A percentile compares a stretch with the other conserved stretches of the same genome.
phyloP scores from a whole-genome alignment of 1,139 yeast species.

The Hyphopichia buzzinii region DNA sequence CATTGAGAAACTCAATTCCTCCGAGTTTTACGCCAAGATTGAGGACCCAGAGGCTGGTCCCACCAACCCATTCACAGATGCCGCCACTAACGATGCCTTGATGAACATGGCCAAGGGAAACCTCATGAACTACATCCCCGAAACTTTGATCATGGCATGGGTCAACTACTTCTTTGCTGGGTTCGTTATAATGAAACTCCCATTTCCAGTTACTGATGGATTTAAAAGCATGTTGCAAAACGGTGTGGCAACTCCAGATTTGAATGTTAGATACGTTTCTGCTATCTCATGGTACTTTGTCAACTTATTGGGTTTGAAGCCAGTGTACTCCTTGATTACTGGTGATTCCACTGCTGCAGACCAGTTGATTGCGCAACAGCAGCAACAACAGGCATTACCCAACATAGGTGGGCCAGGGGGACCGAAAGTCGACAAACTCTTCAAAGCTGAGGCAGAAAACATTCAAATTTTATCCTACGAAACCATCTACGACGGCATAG shows the following conservation, averaged over 20 bases:
- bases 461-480: constrained; percentile 62
- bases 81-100: constrained; percentile 70
- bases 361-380: constrained; percentile 51
- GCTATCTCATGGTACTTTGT: constrained; percentile 98
- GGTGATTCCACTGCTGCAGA: constrained; percentile 50
- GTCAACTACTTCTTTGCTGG: constrained; percentile 93
- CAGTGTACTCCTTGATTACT: constrained; percentile 72
- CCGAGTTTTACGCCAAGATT: constrained; percentile 49
- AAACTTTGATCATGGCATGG: constrained; percentile 95
- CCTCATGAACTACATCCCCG: constrained; percentile 82
- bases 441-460: constrained; percentile 73
- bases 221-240: constrained; percentile 91
- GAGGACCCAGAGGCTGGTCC: constrained; percentile 43
- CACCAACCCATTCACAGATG: constrained; percentile 66
- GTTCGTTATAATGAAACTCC: constrained; percentile 65
- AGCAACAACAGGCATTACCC: constrained; percentile 40
- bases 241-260: constrained; percentile 80
- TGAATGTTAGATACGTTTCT: constrained; percentile 92
- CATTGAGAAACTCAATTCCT: constrained; percentile 47
- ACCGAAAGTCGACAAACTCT: constrained; percentile 59
- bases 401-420: constrained; percentile 54
- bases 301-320: constrained; percentile 78
- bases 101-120: constrained; percentile 79
- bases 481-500: constrained; percentile 58
- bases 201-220: constrained; percentile 74